Conservation (phyloP, 2,329 filamentous ascomycete species). For the Colletotrichum brevisporum region DNA sequence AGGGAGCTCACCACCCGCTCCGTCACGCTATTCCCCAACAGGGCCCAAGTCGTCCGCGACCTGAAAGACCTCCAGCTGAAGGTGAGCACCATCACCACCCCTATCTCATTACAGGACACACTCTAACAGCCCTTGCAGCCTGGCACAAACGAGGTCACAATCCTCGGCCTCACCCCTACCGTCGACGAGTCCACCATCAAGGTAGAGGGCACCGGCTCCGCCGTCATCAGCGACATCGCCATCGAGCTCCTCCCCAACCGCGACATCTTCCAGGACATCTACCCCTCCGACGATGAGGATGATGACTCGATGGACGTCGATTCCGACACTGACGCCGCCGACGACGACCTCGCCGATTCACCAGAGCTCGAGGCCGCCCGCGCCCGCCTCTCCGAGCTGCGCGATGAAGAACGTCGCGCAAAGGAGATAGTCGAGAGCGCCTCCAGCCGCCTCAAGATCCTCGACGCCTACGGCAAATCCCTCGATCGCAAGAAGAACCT, state of each 20-base stretch:
- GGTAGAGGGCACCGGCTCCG: conserved; percentile 69
- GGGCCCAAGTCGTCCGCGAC: conserved; percentile 73
- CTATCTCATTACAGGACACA: conserved; percentile 64
- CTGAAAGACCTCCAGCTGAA: conserved; percentile 67
- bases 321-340: conserved; percentile 44
- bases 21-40: conserved; percentile 73
- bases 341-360: conserved; percentile 42
- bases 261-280: conserved; percentile 68
- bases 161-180: conserved; percentile 68
- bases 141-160: conserved; percentile 70
- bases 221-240: conserved; percentile 73
- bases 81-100: conserved; percentile 45
- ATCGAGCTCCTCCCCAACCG: conserved; percentile 70
- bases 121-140: conserved; percentile 63
- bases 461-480: conserved; percentile 57
- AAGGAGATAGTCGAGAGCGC: conserved; percentile 52
- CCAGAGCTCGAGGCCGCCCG: conserved; percentile 47
- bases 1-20: conserved; percentile 71
- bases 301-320: conserved; percentile 50
- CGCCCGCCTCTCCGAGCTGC: conserved; percentile 49
- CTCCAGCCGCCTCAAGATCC: conserved; percentile 55
- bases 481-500: conserved; percentile 52
- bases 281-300: conserved; percentile 62
- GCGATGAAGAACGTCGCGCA: conserved; percentile 48
- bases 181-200: conserved; percentile 73